Evolutionary conservation across 768 basidiomycete genomes (phyloP), one percentile per base, ranked within the genome.

Genomic region (Rubroboletus satanas): DNA sequence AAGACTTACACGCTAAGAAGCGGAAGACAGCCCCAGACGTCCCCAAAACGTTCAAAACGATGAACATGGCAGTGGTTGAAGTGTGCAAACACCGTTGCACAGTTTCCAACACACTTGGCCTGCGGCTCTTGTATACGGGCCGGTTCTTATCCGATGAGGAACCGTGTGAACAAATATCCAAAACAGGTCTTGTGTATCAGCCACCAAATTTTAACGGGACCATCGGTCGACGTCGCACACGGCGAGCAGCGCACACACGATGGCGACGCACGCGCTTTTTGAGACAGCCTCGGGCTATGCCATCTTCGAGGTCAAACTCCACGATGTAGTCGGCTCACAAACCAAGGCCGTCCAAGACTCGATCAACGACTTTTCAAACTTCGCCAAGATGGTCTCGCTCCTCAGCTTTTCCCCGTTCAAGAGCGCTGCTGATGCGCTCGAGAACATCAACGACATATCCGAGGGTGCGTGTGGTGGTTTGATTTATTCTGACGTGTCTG

Each of bases 201-300:
- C n/a, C 45, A 45, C 65, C 58, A 59, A 68, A 65, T 57, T 67
- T 66, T 48, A 33, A 60, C 47, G 15, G 44, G 62, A 60, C 18
- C 48, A 39, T 28, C 57, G 60, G 59, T 70, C 72, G 60, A 63
- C 69, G 71, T 65, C 65, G 56, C 46, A 68, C 63, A 67, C 72
- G 61, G 64, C 68, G 72, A 75, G 65, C 51, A 36, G 11, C 46
- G n/a, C 32, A 18, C 9, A 58, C 51, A 61, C 66, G 56, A 83
- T 86, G 83, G 79, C 87, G 59, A 90, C 89, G 12, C 93, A 98
- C 74, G 80, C 90, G 56, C 83, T 98, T 54, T 95, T 95, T 77
- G 95, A 98, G 75, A 86, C 90, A 5, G 85, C 95, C 52, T 93
- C 93, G 28, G 95, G 95, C 49, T 95, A 95, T 80, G 93, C 92